Evolutionary conservation across 495 filamentous ascomycete species (phyloP), one percentile per base, ranked within the genome.

Genomic region (Cenococcum geophilum): DNA sequence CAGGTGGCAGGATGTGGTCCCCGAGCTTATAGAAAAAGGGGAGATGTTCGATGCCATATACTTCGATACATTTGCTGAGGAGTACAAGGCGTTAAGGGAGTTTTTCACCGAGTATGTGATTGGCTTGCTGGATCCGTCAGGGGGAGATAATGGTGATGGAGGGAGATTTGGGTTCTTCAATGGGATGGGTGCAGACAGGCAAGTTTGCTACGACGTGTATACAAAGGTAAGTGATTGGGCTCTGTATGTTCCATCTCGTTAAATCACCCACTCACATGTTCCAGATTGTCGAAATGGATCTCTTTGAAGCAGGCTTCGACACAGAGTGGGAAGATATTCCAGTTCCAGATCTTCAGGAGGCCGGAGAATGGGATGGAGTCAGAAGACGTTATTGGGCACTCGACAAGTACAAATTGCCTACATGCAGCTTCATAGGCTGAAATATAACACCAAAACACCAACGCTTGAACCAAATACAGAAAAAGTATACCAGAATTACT

Each of bases 41-140:
- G 78, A 85, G 48, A 75, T 83, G 23, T 95, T 92, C 71, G 90
- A 98, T 72, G 91, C 87, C 36, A 92, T 98, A 58, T 98, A 97
- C 76, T 97, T 96, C 68, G 95, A 97, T 71, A 98, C 93, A 0
- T 98, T 97, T 67, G 93, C 92, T 8, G 95, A 97, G 75, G 85
- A 89, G 49, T 98, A 98, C 75, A 77, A 75, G 5, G 88, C 89
- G 71, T 82, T 98, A 43, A 86, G 86, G 35, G 78, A 84, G 34
- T 98, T 98, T 76, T 96, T 98, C 72, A 83, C 80, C 12, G 92
- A 98, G 71, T 86, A 85, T 64, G 83, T 97, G 0, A 87, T 95
- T 50, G 85, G 82, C 0, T 71, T 97, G 45, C 75, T 98, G 4
- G 86, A 88, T 69, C 75, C 80, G 1, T 60, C 52, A 11, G 70